Base-by-base conservation (phyloP, 192 early-diverging fungal genomes). In the Glomus cerebriforme region DNA sequence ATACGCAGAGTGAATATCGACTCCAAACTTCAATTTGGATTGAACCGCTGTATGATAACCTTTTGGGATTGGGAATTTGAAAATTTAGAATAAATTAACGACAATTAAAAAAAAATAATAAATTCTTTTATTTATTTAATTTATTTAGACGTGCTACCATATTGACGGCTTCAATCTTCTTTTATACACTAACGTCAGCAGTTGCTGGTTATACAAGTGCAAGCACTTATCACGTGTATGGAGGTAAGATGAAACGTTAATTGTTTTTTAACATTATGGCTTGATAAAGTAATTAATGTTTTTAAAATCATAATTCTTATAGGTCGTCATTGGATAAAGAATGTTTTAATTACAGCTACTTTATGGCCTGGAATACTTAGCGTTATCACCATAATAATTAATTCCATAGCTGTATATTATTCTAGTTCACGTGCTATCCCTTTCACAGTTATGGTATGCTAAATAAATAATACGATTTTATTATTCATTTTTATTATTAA, bases 371-470 rank as follows among this genome's bases (percentile, higher is more conserved):
- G 86, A 4, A 76, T 83, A 0, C 87, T 94, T 22, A 78, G 80
- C 13, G 43, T 85, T 1, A 79, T 92, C 45, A 89, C 86, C 5
- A 81, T 87, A 27, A 79, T 88, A 54, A 87, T 94, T 59, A 96
- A 96, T 79, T 85, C 89, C 26, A 83, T 93, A 12, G 89, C 93
- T 19, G 93, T 96, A 59, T 90, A 88, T 54, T 91, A 93, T 75
- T 84, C 84, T 34, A 93, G 93, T 24, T 91, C 95, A 9, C 81
- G 91, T 13, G 95, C 95, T 1, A 94, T 96, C 73, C 88, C 94
- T 8, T 95, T 96, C 75, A 85, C 85, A 13, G 86, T 90, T 10
- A 91, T 96, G 86, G 85, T 93, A 19, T 66, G 34, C 6, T 54
- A 54, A 54, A 54, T 54, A 54, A 54, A 54, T 7, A 12, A 54